Conservation (phyloP, 1,284 basidiomycete genomes). For the Irpex sp. region DNA sequence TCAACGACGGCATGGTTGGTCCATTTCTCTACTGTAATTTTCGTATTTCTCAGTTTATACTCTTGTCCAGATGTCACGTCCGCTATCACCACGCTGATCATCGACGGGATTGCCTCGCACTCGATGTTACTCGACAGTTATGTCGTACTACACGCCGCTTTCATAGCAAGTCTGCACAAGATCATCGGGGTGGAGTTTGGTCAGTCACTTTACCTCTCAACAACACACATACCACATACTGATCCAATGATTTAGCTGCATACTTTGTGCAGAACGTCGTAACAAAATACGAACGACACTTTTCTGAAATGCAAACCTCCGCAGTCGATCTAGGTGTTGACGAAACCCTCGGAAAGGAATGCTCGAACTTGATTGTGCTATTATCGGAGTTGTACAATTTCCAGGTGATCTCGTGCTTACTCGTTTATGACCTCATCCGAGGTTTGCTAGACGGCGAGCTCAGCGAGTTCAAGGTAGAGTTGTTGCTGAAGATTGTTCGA, state of each 20-base stretch:
- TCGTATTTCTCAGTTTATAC: background rate
- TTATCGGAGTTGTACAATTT: conserved; percentile 95
- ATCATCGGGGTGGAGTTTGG: conserved; percentile 91
- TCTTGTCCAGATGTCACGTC: conserved; percentile 71
- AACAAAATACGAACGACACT: conserved; percentile 60
- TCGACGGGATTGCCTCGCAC: conserved; percentile 81
- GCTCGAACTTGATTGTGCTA: conserved; percentile 84
- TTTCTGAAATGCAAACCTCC: conserved; percentile 28
- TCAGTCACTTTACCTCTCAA: conserved; percentile 27
- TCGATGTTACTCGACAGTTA: conserved; percentile 88
- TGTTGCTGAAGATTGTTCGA: conserved; percentile 82
- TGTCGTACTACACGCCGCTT: conserved; percentile 87
- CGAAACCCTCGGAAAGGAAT: conserved; percentile 72
- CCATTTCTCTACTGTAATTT: background rate
- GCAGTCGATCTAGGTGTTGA: conserved; percentile 18
- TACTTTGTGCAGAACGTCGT: conserved; percentile 75
- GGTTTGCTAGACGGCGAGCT: conserved; percentile 66
- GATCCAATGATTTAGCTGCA: conserved; percentile 48
- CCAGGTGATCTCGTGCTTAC: conserved; percentile 83
- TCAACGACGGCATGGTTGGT: conserved; percentile 76
- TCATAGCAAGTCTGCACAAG: conserved; percentile 83
- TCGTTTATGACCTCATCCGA: conserved; percentile 90
- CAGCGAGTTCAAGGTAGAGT: conserved; percentile 81
- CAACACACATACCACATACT: conserved; percentile 1
- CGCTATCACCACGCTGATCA: conserved; percentile 74